Conservation (phyloP, 768 basidiomycete species). For the Boletus rubroflammeus region DNA sequence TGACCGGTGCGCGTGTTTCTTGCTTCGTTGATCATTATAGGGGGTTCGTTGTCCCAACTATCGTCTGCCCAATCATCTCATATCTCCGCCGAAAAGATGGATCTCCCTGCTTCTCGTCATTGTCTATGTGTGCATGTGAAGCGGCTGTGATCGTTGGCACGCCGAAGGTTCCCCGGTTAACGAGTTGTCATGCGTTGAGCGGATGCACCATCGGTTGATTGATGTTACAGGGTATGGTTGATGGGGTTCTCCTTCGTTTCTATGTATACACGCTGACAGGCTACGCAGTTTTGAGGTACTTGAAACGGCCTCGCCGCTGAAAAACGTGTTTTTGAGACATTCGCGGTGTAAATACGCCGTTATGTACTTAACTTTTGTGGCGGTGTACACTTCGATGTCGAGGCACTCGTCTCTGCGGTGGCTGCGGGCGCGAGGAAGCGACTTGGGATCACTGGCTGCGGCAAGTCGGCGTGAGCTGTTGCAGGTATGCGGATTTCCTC, state of each 20-base stretch:
- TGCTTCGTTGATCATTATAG: background rate
- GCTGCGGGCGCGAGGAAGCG: conserved; percentile 24
- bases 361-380: conserved; percentile 11
- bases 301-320: background rate
- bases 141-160: background rate
- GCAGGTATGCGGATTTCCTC: conserved; percentile 5
- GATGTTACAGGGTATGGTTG: background rate
- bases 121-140: background rate
- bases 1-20: conserved; percentile 2
- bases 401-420: conserved; percentile 18
- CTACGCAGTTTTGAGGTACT: background rate
- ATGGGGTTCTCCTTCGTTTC: background rate
- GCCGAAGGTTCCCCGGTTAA: background rate
- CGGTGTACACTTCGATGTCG: conserved; percentile 1
- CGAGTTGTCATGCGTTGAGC: too few relatives aligned
- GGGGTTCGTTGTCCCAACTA: background rate
- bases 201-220: too few relatives aligned
- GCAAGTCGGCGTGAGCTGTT: background rate
- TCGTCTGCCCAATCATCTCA: background rate
- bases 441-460: conserved; percentile 1
- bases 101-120: conserved; percentile 5
- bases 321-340: conserved; percentile 5
- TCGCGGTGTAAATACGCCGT: conserved; percentile 2
- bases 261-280: background rate
- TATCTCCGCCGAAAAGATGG: conserved; percentile 18